Percentiles rank a stretch among this genome's conserved stretches.
Evolutionary conservation across 2,329 filamentous ascomycete genomes (phyloP).

Genomic region (Phaeosphaeriaceae sp.): DNA sequence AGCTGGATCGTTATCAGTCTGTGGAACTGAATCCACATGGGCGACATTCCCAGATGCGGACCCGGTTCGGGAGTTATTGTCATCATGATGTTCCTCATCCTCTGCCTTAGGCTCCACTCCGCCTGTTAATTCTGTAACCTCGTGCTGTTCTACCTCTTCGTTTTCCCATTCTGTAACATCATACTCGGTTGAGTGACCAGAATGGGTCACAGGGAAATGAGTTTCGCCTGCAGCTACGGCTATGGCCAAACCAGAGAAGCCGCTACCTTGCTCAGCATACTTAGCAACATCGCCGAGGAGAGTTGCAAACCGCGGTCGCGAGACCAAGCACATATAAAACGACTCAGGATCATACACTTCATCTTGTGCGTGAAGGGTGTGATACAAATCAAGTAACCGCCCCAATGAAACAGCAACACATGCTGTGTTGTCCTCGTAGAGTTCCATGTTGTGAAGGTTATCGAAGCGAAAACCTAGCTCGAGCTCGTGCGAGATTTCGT

Average conservation of each 20-base stretch:
- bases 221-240: conserved; percentile 36
- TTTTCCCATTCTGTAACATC: conserved; percentile 29
- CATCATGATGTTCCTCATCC: conserved; percentile 8
- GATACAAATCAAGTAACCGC: conserved; percentile 65
- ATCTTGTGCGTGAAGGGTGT: conserved; percentile 66
- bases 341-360: conserved; percentile 59
- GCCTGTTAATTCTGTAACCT: neutral
- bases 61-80: conserved; percentile 1
- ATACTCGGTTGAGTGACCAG: conserved; percentile 26
- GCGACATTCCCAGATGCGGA: neutral
- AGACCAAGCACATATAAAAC: conserved; percentile 64
- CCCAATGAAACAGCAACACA: conserved; percentile 41
- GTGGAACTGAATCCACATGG: neutral
- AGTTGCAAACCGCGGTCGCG: conserved; percentile 60
- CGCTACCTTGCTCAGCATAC: conserved; percentile 63
- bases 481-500: conserved; percentile 61
- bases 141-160: conserved; percentile 10
- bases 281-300: conserved; percentile 60
- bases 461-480: conserved; percentile 54
- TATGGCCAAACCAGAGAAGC: conserved; percentile 57
- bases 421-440: conserved; percentile 41
- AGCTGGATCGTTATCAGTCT: neutral
- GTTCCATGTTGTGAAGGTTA: conserved; percentile 47
- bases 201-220: conserved; percentile 26
- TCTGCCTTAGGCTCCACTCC: neutral